A percentile compares a stretch with the other conserved stretches of the same genome.
phyloP scores from a whole-genome alignment of 495 filamentous ascomycete species.

The Penicillium mononematosum region DNA sequence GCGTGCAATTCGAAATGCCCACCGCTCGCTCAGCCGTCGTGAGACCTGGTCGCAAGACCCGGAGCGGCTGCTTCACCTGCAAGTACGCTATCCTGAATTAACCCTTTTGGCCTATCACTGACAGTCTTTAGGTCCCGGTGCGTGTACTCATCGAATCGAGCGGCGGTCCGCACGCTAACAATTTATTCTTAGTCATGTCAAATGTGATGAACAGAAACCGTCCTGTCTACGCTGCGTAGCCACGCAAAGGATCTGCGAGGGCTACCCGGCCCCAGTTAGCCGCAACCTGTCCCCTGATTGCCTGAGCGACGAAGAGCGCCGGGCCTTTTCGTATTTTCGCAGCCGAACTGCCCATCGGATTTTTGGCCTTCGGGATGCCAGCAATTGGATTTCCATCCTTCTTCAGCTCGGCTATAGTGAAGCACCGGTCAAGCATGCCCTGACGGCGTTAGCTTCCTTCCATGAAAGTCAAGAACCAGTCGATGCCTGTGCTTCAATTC shows the following conservation, averaged over 20 bases:
- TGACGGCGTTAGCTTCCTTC: constrained; percentile 17
- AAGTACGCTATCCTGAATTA: too few relatives aligned
- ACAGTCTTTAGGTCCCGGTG: too few relatives aligned
- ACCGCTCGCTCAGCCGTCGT: too few relatives aligned
- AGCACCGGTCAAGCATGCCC: constrained; percentile 8
- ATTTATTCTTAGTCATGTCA: constrained; percentile 3
- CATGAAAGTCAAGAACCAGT: constrained; percentile 14
- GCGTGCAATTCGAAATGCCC: too few relatives aligned
- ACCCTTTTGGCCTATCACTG: too few relatives aligned
- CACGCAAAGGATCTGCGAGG: constrained; percentile 11
- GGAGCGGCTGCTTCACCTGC: too few relatives aligned
- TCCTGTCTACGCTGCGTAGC: constrained; percentile 8
- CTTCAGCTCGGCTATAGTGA: constrained; percentile 8
- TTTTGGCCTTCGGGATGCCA: constrained; percentile 11
- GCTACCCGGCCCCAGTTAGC: constrained; percentile 2
- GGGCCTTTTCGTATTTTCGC: constrained; percentile 10
- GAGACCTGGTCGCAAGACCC: too few relatives aligned
- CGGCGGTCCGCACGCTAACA: not conserved
- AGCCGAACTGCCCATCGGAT: constrained; percentile 10
- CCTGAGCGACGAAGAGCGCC: constrained; percentile 9
- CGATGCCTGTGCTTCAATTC: not conserved
- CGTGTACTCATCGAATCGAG: too few relatives aligned
- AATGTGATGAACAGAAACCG: constrained; percentile 11
- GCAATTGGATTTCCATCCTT: constrained; percentile 7
- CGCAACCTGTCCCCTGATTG: not conserved